phyloP scores from a whole-genome alignment of 305 asterid species.

The Fraxinus platypoda region DNA sequence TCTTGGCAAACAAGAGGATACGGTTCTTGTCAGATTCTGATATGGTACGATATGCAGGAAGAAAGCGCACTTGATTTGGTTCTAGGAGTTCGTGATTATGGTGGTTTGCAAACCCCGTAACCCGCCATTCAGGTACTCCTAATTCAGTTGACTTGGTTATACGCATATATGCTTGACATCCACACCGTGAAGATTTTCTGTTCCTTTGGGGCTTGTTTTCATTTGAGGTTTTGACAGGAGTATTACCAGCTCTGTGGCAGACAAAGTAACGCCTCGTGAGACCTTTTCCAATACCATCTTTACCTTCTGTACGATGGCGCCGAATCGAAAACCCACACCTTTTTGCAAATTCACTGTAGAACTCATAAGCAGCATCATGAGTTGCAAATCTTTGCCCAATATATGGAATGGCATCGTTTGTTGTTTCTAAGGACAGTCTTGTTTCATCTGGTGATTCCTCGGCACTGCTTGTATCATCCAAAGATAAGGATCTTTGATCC shows the following conservation, averaged over 20 bases:
- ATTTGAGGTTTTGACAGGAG: constrained; percentile 61
- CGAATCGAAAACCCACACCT: constrained; percentile 91
- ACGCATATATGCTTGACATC: constrained; percentile 96
- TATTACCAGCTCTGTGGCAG: constrained; percentile 97
- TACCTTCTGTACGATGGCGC: constrained; percentile 91
- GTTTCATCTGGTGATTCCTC: constrained; percentile 86
- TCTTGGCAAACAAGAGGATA: constrained; percentile 90
- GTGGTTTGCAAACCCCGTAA: constrained; percentile 83
- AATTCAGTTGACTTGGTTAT: constrained; percentile 77
- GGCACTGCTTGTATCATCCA: constrained; percentile 79
- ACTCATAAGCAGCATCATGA: constrained; percentile 89
- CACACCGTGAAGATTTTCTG: constrained; percentile 90
- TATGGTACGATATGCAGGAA: constrained; percentile 94
- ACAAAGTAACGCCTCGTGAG: constrained; percentile 93
- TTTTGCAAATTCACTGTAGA: constrained; percentile 79
- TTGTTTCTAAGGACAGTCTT: constrained; percentile 53
- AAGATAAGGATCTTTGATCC: constrained; percentile 79
- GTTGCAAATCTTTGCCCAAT: constrained; percentile 76
- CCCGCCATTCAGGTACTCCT: constrained; percentile 87
- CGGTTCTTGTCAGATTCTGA: constrained; percentile 86
- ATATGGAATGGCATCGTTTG: constrained; percentile 62
- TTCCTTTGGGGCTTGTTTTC: constrained; percentile 85
- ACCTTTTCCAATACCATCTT: constrained; percentile 94
- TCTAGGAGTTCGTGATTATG: constrained; percentile 94
- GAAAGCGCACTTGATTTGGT: constrained; percentile 95